phyloP scores from a whole-genome alignment of 2,329 filamentous ascomycete species.

The Penicillium sp. region DNA sequence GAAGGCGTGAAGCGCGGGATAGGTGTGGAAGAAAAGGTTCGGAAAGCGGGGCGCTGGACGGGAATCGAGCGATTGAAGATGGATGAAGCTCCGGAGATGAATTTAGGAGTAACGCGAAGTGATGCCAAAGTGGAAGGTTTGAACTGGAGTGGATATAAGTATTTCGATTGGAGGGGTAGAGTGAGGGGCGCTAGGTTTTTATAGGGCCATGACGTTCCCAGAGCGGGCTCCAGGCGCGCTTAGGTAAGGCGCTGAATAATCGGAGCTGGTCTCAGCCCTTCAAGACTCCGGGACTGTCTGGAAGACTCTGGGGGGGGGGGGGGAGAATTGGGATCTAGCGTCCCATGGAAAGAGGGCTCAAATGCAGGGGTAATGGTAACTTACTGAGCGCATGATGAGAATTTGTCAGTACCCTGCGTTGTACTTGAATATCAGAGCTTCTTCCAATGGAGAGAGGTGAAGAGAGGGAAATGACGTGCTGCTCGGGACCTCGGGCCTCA shows the following conservation, averaged over 20 bases:
- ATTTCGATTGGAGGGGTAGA: conserved; percentile 12
- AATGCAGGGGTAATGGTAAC: neutral
- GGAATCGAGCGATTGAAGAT: conserved; percentile 35
- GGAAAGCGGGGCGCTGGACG: conserved; percentile 6
- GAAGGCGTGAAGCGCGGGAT: conserved; percentile 21
- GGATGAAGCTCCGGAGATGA: conserved; percentile 13
- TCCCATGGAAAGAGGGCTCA: neutral
- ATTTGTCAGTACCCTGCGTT: conserved; percentile 6
- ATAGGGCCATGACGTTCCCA: conserved; percentile 35
- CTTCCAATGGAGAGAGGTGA: conserved; percentile 19
- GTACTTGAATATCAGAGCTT: conserved; percentile 6
- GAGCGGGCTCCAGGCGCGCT: conserved; percentile 5
- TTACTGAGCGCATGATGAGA: conserved; percentile 21
- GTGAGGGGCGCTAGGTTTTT: conserved; percentile 28
- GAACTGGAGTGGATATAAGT: conserved; percentile 14
- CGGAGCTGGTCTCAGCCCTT: neutral
- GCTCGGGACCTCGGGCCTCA: conserved; percentile 7
- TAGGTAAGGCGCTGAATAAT: conserved; percentile 34
- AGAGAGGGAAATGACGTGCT: conserved; percentile 32
- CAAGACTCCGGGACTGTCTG: neutral
- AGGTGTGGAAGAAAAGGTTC: conserved; percentile 18
- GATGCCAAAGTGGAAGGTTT: conserved; percentile 13
- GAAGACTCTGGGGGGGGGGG: neutral
- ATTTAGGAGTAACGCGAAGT: conserved; percentile 8
- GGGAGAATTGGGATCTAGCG: neutral